Conservation (phyloP, 2,329 filamentous ascomycete species). For the Microsporum canis region DNA sequence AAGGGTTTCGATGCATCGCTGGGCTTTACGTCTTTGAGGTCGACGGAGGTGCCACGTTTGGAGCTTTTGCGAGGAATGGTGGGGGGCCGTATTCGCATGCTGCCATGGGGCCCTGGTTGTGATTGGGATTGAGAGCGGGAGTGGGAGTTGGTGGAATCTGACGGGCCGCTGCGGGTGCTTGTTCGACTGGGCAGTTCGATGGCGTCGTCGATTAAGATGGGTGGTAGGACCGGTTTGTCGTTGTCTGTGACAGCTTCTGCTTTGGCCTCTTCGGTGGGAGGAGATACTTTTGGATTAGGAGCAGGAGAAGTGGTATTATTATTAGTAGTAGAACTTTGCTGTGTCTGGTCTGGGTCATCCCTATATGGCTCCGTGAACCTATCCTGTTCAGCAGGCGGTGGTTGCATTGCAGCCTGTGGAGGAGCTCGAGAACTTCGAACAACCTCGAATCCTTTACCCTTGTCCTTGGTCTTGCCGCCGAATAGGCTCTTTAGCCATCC, state of each 20-base stretch:
- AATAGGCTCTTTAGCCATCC: conserved; percentile 78
- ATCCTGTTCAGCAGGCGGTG: conserved; percentile 29
- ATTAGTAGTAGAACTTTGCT: conserved; percentile 11
- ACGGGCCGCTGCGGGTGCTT: conserved; percentile 41
- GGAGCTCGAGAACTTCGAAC: conserved; percentile 72
- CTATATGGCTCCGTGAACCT: conserved; percentile 54
- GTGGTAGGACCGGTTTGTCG: conserved; percentile 46
- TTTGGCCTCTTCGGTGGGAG: background rate
- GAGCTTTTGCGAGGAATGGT: conserved; percentile 64
- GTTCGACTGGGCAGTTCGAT: conserved; percentile 55
- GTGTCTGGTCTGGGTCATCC: conserved; percentile 38
- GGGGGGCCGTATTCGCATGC: conserved; percentile 36
- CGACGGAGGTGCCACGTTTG: conserved; percentile 36
- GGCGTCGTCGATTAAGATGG: conserved; percentile 47
- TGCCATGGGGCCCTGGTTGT: conserved; percentile 4
- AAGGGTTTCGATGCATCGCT: background rate
- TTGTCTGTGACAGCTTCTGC: conserved; percentile 15
- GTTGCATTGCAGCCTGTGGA: background rate
- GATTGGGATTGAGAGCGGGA: conserved; percentile 10
- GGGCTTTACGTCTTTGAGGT: conserved; percentile 5
- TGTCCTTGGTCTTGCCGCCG: conserved; percentile 80
- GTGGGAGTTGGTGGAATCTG: conserved; percentile 18
- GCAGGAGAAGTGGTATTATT: background rate
- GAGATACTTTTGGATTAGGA: conserved; percentile 9
- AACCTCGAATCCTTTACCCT: conserved; percentile 93